Percentiles rank a stretch among this genome's conserved stretches.
These are phyloP conservation scores for Psilocybe cubensis DNA, from an alignment of 768 basidiomycete genomes.

Conservation along the genomic window DNA sequence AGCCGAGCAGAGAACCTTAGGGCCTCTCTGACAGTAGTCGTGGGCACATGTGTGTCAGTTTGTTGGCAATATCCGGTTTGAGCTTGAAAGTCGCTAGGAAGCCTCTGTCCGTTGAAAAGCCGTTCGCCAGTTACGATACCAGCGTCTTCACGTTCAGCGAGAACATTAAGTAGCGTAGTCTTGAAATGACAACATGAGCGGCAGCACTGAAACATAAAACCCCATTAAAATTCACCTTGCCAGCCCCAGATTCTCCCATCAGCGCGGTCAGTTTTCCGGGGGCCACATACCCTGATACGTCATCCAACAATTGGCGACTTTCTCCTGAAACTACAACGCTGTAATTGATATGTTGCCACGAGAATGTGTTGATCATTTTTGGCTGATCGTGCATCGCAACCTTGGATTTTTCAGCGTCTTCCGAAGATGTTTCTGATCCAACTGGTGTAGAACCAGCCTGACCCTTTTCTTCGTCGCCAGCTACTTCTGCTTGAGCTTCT, in stretches of 20 bases:
- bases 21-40: constrained; percentile 81
- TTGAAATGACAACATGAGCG: background rate
- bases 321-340: constrained; percentile 57
- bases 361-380: constrained; percentile 66
- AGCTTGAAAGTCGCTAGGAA: constrained; percentile 62
- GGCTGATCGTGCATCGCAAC: constrained; percentile 43
- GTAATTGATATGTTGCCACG: constrained; percentile 78
- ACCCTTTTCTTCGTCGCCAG: constrained; percentile 39
- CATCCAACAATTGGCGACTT: constrained; percentile 57
- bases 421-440: constrained; percentile 12
- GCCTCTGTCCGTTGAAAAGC: constrained; percentile 56
- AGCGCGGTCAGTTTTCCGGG: constrained; percentile 82
- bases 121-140: constrained; percentile 55
- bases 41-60: constrained; percentile 77
- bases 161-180: constrained; percentile 64
- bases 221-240: constrained; percentile 43
- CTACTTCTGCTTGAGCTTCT: constrained; percentile 30
- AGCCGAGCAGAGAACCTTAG: constrained; percentile 79
- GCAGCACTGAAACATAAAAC: background rate
- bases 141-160: constrained; percentile 50
- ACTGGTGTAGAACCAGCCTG: background rate
- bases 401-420: constrained; percentile 25
- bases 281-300: constrained; percentile 79
- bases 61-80: constrained; percentile 90
- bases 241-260: constrained; percentile 65